Percentiles rank a stretch among this genome's conserved stretches.
Conservation (phyloP, 176 grass and related monocot genomes). For the maize (Zea mays) region Zm-B73-REFERENCE-NAM-5.0 NC_050102.1:127990001-127990500, state of each 20-base stretch:
- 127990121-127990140: conserved; percentile 5
- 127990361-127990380: conserved; percentile 14
- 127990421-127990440: conserved; percentile 12
- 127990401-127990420: conserved; percentile 3
- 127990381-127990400: conserved; percentile 5
- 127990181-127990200: neutral
- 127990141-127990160: too few species aligned
- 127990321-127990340: neutral
- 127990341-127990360: neutral
- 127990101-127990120: conserved; percentile 26
- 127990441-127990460: too few species aligned
- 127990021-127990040: conserved; percentile 31
- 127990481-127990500: too few species aligned
- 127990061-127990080: conserved; percentile 17
- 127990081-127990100: neutral
- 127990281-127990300: conserved; percentile 2
- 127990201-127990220: conserved; percentile 1
- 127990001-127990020: conserved; percentile 11
- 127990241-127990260: too few species aligned
- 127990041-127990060: neutral
- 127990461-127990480: too few species aligned
- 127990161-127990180: neutral
- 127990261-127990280: neutral
- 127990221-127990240: neutral
- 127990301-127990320: neutral